phyloP scores from a whole-genome alignment of 768 basidiomycete genomes.

The Psilocybe cyanescens region DNA sequence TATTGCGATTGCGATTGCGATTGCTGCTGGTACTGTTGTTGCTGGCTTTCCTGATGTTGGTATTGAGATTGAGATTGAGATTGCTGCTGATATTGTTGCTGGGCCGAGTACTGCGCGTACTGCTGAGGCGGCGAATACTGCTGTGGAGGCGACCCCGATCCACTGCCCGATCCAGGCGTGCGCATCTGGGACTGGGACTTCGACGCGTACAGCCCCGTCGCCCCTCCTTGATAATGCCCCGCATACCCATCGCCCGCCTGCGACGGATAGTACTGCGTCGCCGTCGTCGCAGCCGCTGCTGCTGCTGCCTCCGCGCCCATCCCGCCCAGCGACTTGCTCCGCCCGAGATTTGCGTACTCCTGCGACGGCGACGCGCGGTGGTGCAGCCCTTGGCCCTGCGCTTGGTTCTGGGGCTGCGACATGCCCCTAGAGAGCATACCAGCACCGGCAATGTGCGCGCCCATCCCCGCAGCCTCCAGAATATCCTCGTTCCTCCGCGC shows the following conservation, averaged over 20 bases:
- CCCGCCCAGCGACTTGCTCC: slow-evolving; percentile 6
- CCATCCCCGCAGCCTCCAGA: slow-evolving; percentile 31
- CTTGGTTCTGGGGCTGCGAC: slow-evolving; percentile 12
- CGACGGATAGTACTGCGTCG: background rate
- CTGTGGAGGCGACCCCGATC: background rate
- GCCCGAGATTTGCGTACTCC: slow-evolving; percentile 15
- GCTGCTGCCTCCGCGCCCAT: slow-evolving; percentile 1
- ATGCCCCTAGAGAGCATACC: slow-evolving; percentile 16
- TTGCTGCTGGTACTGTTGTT: background rate
- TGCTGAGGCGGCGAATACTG: background rate
- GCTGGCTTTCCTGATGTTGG: background rate
- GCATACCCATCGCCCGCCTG: slow-evolving; percentile 3
- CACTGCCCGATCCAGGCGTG: too few relatives aligned
- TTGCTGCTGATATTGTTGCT: too few relatives aligned
- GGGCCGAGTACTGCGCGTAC: background rate
- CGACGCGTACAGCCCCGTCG: too few relatives aligned
- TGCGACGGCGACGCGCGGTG: slow-evolving; percentile 18
- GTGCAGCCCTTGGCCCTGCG: slow-evolving; percentile 3
- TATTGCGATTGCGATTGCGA: background rate
- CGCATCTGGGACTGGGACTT: too few relatives aligned
- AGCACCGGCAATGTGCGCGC: slow-evolving; percentile 24
- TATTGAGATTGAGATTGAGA: background rate
- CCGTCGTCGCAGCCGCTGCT: background rate
- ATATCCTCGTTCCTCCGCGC: slow-evolving; percentile 20
- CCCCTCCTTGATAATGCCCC: too few relatives aligned